Conservation (phyloP, 192 early-diverging fungal genomes). For the Podila epicladia region DNA sequence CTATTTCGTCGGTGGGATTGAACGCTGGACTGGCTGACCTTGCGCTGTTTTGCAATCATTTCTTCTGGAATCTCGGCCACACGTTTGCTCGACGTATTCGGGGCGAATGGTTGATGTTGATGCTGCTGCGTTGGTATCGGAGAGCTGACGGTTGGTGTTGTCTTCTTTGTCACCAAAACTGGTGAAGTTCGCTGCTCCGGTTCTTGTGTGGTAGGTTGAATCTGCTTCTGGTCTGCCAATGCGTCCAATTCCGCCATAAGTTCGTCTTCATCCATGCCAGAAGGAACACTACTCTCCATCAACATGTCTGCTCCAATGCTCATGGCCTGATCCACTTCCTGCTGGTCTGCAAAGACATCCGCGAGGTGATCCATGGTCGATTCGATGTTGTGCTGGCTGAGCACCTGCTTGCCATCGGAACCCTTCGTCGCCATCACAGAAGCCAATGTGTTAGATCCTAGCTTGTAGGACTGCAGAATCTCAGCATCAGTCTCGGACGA, state of each 20-base stretch:
- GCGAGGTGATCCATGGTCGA: constrained; percentile 67
- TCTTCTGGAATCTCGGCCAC: constrained; percentile 40
- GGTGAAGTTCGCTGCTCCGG: background rate
- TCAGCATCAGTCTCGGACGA: constrained; percentile 69
- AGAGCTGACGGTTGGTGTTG: background rate
- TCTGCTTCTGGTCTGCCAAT: constrained; percentile 7
- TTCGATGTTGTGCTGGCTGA: constrained; percentile 64
- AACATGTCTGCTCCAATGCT: constrained; percentile 39
- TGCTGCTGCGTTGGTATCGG: background rate
- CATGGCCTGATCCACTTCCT: constrained; percentile 70
- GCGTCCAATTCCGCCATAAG: constrained; percentile 46
- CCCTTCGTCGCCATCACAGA: constrained; percentile 52
- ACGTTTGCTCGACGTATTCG: constrained; percentile 22
- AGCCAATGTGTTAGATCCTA: constrained; percentile 66
- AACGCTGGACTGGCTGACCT: constrained; percentile 28
- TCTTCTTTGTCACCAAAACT: background rate
- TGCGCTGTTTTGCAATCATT: constrained; percentile 27
- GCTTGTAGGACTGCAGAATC: constrained; percentile 67
- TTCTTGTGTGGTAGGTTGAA: background rate
- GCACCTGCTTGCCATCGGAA: constrained; percentile 25
- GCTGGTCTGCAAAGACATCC: constrained; percentile 68
- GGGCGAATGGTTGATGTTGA: background rate
- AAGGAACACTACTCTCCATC: constrained; percentile 7
- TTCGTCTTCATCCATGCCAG: constrained; percentile 34
- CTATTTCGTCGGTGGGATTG: constrained; percentile 13